Conservation (phyloP, 164 flowering plant species). For the Amborella trichopoda region DNA sequence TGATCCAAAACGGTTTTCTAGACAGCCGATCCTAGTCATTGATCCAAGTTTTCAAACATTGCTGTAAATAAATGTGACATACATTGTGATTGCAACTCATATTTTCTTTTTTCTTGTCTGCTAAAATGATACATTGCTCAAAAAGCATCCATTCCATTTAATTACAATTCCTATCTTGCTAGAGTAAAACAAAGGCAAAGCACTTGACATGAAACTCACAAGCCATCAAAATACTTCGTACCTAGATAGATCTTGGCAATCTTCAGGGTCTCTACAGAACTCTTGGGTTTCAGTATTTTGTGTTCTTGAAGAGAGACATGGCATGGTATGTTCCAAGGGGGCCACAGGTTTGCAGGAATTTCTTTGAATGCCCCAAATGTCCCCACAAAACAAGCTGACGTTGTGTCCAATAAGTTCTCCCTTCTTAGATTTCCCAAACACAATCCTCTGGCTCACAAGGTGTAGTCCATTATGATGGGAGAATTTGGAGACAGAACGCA, state of each 20-base stretch:
- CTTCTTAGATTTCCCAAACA: slow-evolving; percentile 18
- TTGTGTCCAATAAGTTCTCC: slow-evolving; percentile 19
- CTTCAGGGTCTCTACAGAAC: slow-evolving; percentile 23
- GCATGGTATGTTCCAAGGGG: slow-evolving; percentile 19
- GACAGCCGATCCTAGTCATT: too few species aligned
- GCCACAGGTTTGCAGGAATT: slow-evolving; percentile 14
- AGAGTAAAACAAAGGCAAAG: neutral
- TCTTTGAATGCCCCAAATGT: slow-evolving; percentile 13
- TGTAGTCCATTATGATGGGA: slow-evolving; percentile 16
- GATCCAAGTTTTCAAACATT: too few species aligned
- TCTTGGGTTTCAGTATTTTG: slow-evolving; percentile 36
- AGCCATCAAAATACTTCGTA: slow-evolving; percentile 13
- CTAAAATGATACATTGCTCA: neutral
- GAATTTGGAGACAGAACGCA: slow-evolving; percentile 27
- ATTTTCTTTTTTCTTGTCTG: neutral
- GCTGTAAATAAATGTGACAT: too few species aligned
- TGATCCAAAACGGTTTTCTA: too few species aligned
- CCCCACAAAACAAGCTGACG: slow-evolving; percentile 13
- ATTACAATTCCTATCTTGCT: neutral
- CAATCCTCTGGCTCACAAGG: slow-evolving; percentile 17
- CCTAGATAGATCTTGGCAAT: slow-evolving; percentile 36
- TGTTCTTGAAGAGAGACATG: slow-evolving; percentile 38
- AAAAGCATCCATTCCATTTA: neutral
- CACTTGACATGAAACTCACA: neutral
- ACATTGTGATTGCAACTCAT: neutral